These are phyloP conservation scores for Vaccinium corymbosum DNA, from an alignment of 148 eudicot genomes.

Conservation along the genomic window DNA sequence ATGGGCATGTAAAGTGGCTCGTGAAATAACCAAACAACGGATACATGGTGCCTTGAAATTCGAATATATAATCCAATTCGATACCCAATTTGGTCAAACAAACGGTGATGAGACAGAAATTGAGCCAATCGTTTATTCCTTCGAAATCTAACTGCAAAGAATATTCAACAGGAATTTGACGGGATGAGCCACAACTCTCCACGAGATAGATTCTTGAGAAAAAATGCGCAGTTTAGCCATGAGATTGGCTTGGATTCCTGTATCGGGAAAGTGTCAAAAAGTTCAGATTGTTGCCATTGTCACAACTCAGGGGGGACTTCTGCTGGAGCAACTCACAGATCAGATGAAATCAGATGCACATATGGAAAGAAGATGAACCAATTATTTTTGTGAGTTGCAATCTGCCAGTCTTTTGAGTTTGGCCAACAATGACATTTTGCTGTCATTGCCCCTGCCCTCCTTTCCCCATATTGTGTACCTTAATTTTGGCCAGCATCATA, in stretches of 20 bases:
- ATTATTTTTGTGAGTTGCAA: conserved; percentile 17
- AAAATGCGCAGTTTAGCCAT: conserved; percentile 15
- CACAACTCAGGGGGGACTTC: conserved; percentile 32
- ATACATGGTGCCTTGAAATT: background rate
- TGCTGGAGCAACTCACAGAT: conserved; percentile 35
- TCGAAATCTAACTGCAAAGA: background rate
- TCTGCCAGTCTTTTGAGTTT: background rate
- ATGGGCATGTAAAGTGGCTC: conserved; percentile 18
- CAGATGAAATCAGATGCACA: conserved; percentile 51
- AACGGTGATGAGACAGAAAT: background rate
- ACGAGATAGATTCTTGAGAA: conserved; percentile 19
- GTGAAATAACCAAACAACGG: background rate
- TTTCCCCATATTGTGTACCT: background rate
- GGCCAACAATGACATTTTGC: background rate
- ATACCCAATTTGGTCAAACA: background rate
- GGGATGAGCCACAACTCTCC: conserved; percentile 27
- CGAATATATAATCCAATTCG: background rate
- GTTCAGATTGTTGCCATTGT: conserved; percentile 47
- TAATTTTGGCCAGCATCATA: background rate
- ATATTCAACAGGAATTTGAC: conserved; percentile 45
- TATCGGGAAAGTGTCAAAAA: conserved; percentile 48
- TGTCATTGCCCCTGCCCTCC: background rate
- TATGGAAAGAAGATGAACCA: conserved; percentile 34
- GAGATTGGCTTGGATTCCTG: conserved; percentile 16
- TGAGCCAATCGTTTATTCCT: no score